A percentile compares a stretch with the other conserved stretches of the same genome.
phyloP scores from a whole-genome alignment of 2,329 filamentous ascomycete species.

The Phaeoacremonium minimum region DNA sequence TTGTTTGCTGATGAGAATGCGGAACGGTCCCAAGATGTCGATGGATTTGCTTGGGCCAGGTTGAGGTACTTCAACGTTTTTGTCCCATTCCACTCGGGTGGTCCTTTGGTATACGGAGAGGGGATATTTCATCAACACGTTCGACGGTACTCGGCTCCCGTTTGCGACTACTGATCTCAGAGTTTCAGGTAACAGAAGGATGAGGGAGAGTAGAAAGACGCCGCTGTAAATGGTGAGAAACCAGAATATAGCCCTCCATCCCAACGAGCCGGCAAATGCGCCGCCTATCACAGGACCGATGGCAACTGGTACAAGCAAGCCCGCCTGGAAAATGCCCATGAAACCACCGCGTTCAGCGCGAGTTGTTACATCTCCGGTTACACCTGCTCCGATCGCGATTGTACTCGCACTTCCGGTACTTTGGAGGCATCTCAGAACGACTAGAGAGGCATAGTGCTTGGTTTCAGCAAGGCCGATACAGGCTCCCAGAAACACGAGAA shows the following conservation, averaged over 20 bases:
- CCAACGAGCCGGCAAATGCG: conserved; percentile 40
- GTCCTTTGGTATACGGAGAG: conserved; percentile 24
- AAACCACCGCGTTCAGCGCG: conserved; percentile 51
- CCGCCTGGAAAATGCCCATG: conserved; percentile 40
- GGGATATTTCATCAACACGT: conserved; percentile 19
- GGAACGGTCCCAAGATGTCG: conserved; percentile 38
- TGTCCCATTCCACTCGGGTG: conserved; percentile 19
- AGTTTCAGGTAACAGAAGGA: conserved; percentile 41
- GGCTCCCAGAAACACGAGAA: conserved; percentile 36
- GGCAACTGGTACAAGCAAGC: conserved; percentile 27
- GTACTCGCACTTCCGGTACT: conserved; percentile 50
- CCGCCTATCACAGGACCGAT: conserved; percentile 49
- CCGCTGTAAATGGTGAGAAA: conserved; percentile 40
- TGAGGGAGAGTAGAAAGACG: conserved; percentile 30
- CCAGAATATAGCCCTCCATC: conserved; percentile 52
- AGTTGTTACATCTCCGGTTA: conserved; percentile 55
- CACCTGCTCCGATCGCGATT: conserved; percentile 45
- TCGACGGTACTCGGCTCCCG: conserved; percentile 21
- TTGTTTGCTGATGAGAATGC: conserved; percentile 39
- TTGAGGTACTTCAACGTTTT: too few relatives aligned
- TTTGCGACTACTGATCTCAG: conserved; percentile 38
- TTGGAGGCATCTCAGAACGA: conserved; percentile 36
- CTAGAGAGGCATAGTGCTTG: conserved; percentile 34
- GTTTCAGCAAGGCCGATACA: conserved; percentile 39
- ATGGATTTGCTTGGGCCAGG: conserved; percentile 18